Conservation (phyloP, 805 yeast species). For the Schizosaccharomyces octosporus region DNA sequence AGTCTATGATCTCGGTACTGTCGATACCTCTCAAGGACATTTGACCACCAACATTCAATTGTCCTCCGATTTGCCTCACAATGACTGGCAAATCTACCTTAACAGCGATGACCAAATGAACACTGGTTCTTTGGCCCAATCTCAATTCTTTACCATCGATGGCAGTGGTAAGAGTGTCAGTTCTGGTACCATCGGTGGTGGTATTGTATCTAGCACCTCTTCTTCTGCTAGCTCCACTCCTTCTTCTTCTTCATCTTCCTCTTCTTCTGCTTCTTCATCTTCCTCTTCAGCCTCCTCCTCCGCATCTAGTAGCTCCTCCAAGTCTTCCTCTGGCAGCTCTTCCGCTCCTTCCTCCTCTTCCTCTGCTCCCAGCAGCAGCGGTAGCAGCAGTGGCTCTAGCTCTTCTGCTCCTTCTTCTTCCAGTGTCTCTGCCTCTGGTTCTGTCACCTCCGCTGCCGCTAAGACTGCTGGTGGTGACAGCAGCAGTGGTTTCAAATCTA, state of each 20-base stretch:
- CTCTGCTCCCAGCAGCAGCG: background rate
- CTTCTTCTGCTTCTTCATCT: background rate
- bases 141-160: background rate
- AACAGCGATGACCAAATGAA: background rate
- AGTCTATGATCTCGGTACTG: background rate
- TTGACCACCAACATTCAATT: background rate
- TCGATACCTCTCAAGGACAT: background rate
- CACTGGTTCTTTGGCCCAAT: background rate
- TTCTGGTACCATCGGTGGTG: background rate
- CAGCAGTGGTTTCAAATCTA: background rate
- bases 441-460: slow-evolving; percentile 5
- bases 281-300: background rate
- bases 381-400: background rate
- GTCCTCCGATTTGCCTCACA: background rate
- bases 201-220: background rate
- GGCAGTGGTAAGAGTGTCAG: background rate
- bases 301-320: too few relatives aligned
- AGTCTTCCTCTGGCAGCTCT: background rate
- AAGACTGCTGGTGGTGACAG: slow-evolving; percentile 13
- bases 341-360: background rate
- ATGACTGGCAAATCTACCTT: background rate
- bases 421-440: background rate
- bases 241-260: background rate
- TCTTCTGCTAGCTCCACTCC: background rate
- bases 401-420: background rate